Percentiles rank a stretch among this genome's conserved stretches.
Conservation (phyloP, 306 rosid species). For the Malus asiatica region DNA sequence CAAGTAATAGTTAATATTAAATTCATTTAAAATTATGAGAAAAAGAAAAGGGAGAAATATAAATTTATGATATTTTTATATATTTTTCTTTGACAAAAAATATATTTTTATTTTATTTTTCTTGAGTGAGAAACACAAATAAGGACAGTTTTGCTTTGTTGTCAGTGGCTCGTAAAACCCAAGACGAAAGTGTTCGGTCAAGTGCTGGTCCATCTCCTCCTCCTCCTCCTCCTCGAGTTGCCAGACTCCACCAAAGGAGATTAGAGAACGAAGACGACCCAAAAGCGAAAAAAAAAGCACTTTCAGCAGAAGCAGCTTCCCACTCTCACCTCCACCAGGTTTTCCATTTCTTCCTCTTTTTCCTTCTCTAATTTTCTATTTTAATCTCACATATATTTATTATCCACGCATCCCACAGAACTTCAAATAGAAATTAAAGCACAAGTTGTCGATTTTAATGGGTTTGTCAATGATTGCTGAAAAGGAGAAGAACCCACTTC, state of each 20-base stretch:
- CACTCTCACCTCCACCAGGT: constrained; percentile 35
- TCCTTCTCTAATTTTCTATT: neutral
- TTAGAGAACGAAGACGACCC: constrained; percentile 3
- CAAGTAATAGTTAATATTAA: too few species aligned
- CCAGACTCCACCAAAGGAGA: constrained; percentile 21
- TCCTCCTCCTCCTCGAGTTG: constrained; percentile 21
- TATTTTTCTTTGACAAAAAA: too few species aligned
- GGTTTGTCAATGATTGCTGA: neutral
- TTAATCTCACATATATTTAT: neutral
- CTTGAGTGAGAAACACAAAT: neutral
- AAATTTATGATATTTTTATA: too few species aligned
- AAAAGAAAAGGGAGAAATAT: too few species aligned
- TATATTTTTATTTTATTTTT: too few species aligned
- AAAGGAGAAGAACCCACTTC: constrained; percentile 10
- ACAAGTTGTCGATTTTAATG: neutral
- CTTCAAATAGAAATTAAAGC: neutral
- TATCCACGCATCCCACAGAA: constrained; percentile 2
- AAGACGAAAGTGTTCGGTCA: neutral
- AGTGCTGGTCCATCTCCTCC: constrained; percentile 27
- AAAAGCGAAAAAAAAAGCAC: constrained; percentile 7
- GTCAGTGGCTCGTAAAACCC: neutral
- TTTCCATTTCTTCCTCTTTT: neutral
- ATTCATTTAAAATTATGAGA: too few species aligned
- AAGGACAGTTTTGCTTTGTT: neutral
- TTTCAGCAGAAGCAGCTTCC: constrained; percentile 16